These are phyloP conservation scores for Baorangia bicolor DNA, from an alignment of 768 basidiomycete species.

Conservation along the genomic window DNA sequence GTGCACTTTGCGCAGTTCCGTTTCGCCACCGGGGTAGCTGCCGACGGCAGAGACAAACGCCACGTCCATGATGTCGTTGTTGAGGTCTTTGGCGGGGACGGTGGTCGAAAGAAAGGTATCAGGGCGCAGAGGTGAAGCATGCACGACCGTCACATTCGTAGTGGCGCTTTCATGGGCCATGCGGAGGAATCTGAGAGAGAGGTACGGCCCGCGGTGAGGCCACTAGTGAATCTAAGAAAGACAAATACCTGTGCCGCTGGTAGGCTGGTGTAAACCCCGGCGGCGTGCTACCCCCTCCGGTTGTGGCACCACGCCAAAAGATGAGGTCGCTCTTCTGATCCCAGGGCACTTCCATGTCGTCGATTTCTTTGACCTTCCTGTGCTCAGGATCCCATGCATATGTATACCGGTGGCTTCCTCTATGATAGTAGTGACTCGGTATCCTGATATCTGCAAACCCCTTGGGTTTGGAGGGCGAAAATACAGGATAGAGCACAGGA, in stretches of 20 bases:
- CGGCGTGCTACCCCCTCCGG: constrained; percentile 89
- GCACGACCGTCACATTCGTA: constrained; percentile 61
- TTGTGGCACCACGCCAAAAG: constrained; percentile 96
- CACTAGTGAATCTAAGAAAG: constrained; percentile 1
- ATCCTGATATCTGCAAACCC: constrained; percentile 92
- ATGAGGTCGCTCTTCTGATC: constrained; percentile 82
- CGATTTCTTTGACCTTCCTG: constrained; percentile 68
- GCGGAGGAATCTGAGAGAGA: constrained; percentile 56
- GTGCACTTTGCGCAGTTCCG: constrained; percentile 60
- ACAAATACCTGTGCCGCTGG: constrained; percentile 75
- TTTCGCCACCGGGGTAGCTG: constrained; percentile 73
- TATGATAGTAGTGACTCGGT: constrained; percentile 96
- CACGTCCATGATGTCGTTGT: constrained; percentile 81
- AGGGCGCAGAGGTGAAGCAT: constrained; percentile 63
- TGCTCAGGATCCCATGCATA: constrained; percentile 88
- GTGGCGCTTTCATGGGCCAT: constrained; percentile 59
- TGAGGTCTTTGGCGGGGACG: constrained; percentile 61
- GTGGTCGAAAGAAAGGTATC: constrained; percentile 57
- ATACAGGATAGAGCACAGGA: constrained; percentile 85
- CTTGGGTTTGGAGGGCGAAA: constrained; percentile 84
- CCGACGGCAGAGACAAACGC: constrained; percentile 82
- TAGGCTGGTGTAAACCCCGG: constrained; percentile 80
- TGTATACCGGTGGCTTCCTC: constrained; percentile 76
- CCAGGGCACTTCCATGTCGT: constrained; percentile 89
- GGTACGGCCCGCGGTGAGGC: not conserved